Evolutionary conservation across 805 yeast species (phyloP).

Genomic region (Nakazawaea laoshanensis): DNA sequence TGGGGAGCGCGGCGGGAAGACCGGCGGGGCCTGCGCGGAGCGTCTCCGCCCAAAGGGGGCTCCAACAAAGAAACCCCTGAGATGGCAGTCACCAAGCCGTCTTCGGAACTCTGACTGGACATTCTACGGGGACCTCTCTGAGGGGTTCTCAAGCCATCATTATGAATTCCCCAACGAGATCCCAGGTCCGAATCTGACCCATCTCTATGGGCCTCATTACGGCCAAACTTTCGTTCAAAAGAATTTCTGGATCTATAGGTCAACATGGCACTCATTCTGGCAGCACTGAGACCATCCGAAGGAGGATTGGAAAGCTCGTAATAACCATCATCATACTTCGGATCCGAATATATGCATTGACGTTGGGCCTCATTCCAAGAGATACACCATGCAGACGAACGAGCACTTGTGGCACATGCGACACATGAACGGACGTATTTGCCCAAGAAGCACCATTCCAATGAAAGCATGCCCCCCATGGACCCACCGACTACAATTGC

Average conservation of each 20-base stretch:
- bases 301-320: constrained; percentile 78
- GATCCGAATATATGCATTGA: constrained; percentile 92
- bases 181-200: constrained; percentile 11
- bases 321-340: constrained; percentile 86
- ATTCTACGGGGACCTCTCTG: constrained; percentile 8
- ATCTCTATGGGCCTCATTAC: constrained; percentile 39
- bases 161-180: constrained; percentile 39
- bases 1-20: constrained; percentile 32
- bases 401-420: constrained; percentile 88
- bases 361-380: constrained; percentile 99
- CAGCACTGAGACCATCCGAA: constrained; percentile 81
- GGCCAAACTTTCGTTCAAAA: constrained; percentile 87
- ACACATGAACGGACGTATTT: constrained; percentile 62
- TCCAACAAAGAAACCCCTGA: neutral
- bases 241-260: constrained; percentile 91
- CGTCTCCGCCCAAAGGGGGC: no score
- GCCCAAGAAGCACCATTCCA: constrained; percentile 79
- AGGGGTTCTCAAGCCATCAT: constrained; percentile 50
- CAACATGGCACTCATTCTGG: constrained; percentile 91
- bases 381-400: constrained; percentile 97
- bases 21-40: no score
- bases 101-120: constrained; percentile 2
- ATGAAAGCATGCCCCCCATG: constrained; percentile 96
- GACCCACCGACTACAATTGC: constrained; percentile 94
- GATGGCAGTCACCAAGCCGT: no score